Evolutionary conservation across 805 yeast species (phyloP), one percentile per base, ranked within the genome.

Genomic region (Pichia cephalocereana): DNA sequence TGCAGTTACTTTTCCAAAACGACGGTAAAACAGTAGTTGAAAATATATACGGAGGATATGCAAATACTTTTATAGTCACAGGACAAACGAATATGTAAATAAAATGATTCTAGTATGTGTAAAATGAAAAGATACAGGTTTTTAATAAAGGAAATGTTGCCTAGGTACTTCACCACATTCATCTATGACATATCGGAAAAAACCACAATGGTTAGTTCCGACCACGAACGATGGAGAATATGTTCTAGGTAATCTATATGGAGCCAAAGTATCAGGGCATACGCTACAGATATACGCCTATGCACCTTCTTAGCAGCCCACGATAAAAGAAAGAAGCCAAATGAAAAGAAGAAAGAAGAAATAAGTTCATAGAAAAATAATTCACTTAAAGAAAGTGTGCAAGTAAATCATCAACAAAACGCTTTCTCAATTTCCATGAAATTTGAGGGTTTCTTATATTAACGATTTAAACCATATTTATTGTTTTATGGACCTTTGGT

Each of bases 81-180:
- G 5, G 26, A 3, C 7, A 5, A 23, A 6, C 5, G 23, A 19
- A 3, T 19, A 19, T 19, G 23, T 19, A 19, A 4, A 19, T 19
- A 19, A 19, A 19, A n/a, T n/a, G n/a, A n/a, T n/a, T n/a, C 23
- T 19, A 19, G 3, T 19, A 3, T 19, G 4, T 19, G 23, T 19
- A 19, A 19, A 19, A 4, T 19, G 23, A 19, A 19, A 23, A 23
- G 26, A 34, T 34, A 15, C 17, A 15, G 10, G 2, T 2, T 14
- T 4, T 14, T 15, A 15, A 10, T 14, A 15, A 14, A 34, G 37
- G 9, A 15, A 37, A 79, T 83, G 86, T 84, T 72, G 77, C 85
- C 75, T 74, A 75, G 74, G 69, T 71, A 80, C 90, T 83, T 83
- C 78, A 77, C 87, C 88, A 80, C 71, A 79, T 76, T 77, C 88